phyloP scores from a whole-genome alignment of 768 basidiomycete genomes.

The Pleurotus giganteus region DNA sequence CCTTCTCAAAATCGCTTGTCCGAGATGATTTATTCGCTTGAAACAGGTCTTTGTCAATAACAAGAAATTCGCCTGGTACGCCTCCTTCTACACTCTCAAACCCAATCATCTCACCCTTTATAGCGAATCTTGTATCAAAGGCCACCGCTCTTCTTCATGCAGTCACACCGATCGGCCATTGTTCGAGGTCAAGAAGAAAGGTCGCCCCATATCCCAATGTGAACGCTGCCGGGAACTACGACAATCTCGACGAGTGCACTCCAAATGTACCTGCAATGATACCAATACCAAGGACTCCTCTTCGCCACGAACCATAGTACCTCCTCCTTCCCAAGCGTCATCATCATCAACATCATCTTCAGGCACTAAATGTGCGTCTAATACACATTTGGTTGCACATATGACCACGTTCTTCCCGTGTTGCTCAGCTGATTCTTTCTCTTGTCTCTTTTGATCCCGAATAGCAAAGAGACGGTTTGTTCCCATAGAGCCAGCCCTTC shows the following conservation, averaged over 20 bases:
- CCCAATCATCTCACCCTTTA: constrained; percentile 8
- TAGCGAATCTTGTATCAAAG: constrained; percentile 93
- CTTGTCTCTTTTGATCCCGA: background rate
- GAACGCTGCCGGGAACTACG: constrained; percentile 79
- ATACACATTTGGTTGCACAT: background rate
- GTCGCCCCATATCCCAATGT: constrained; percentile 89
- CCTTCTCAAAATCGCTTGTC: too few relatives aligned
- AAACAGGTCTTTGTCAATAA: constrained; percentile 69
- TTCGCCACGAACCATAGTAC: too few relatives aligned
- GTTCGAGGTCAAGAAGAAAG: constrained; percentile 94
- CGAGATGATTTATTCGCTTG: too few relatives aligned
- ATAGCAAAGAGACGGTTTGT: constrained; percentile 61
- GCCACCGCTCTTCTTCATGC: constrained; percentile 89
- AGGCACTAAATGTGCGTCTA: constrained; percentile 21
- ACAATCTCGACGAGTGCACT: constrained; percentile 77
- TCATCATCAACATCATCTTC: constrained; percentile 23
- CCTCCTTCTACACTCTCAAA: constrained; percentile 7
- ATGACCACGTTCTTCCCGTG: background rate
- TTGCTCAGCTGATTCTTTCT: constrained; percentile 7
- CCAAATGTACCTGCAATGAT: constrained; percentile 70
- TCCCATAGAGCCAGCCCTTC: constrained; percentile 67
- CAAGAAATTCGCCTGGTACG: constrained; percentile 74
- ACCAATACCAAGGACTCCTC: constrained; percentile 35
- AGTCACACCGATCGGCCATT: constrained; percentile 83
- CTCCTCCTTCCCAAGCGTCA: constrained; percentile 29